These are phyloP conservation scores for Cymodocea nodosa DNA, from an alignment of 116 monocot species.

Conservation along the genomic window DNA sequence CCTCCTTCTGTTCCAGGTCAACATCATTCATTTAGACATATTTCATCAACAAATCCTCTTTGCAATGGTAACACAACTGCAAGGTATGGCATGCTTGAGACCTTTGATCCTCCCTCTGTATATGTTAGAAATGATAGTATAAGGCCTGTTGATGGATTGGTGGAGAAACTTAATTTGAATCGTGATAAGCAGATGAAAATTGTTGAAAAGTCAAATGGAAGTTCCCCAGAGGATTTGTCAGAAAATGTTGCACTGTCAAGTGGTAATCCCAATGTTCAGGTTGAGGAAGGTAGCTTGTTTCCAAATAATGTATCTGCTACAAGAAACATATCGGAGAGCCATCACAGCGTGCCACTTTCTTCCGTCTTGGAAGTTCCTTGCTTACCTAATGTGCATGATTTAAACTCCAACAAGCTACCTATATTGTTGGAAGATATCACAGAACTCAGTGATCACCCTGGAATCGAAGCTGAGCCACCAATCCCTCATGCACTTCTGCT, in stretches of 20 bases:
- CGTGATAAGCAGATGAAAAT: slow-evolving; percentile 4
- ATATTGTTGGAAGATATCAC: slow-evolving; percentile 3
- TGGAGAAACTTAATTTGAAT: slow-evolving; percentile 6
- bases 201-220: slow-evolving; percentile 5
- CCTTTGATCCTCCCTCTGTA: slow-evolving; percentile 5
- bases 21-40: slow-evolving; percentile 10
- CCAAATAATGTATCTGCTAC: not conserved
- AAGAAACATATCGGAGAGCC: no score
- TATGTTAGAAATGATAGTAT: slow-evolving; percentile 5
- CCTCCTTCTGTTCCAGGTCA: not conserved
- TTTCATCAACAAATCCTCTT: not conserved
- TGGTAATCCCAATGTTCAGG: slow-evolving; percentile 4
- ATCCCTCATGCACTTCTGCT: slow-evolving; percentile 22
- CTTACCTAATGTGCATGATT: slow-evolving; percentile 9
- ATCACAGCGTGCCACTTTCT: no score
- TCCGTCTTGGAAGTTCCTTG: slow-evolving; percentile 7
- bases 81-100: slow-evolving; percentile 12
- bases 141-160: slow-evolving; percentile 12
- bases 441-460: slow-evolving; percentile 6
- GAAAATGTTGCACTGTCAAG: not conserved
- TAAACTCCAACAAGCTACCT: slow-evolving; percentile 5
- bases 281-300: slow-evolving; percentile 6
- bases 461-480: slow-evolving; percentile 12
- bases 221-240: slow-evolving; percentile 2
- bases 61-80: slow-evolving; percentile 2